Evolutionary conservation across 2,329 filamentous ascomycete species (phyloP).

Genomic region (Helotiales sp.): DNA sequence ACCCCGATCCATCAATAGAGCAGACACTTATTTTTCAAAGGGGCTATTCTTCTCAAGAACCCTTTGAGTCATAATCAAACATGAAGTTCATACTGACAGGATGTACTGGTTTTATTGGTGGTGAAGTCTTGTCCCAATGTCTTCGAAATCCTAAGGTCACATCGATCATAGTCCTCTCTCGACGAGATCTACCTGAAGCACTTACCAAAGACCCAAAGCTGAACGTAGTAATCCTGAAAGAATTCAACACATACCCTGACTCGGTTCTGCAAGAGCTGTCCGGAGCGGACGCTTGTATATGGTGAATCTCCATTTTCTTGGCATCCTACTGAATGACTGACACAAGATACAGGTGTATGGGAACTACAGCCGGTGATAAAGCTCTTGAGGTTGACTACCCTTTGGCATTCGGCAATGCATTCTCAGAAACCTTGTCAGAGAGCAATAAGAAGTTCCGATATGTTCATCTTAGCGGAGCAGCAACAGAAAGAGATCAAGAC

Average conservation of each 20-base stretch:
- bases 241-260: constrained; percentile 19
- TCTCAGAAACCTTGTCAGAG: constrained; percentile 16
- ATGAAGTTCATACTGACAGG: constrained; percentile 64
- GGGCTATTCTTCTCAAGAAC: too few species aligned
- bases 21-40: not conserved
- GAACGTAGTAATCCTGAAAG: constrained; percentile 34
- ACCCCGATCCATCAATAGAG: not conserved
- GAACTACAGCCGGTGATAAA: constrained; percentile 13
- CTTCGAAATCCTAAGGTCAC: constrained; percentile 51
- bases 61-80: not conserved
- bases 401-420: constrained; percentile 15
- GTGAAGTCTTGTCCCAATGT: constrained; percentile 51
- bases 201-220: constrained; percentile 48
- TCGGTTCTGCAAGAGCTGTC: constrained; percentile 26
- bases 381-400: constrained; percentile 23
- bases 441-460: constrained; percentile 43
- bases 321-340: constrained; percentile 45
- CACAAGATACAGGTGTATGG: constrained; percentile 48
- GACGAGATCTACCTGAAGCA: constrained; percentile 45
- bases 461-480: constrained; percentile 40
- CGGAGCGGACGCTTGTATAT: constrained; percentile 25
- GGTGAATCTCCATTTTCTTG: constrained; percentile 17
- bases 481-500: constrained; percentile 42
- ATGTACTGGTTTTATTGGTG: constrained; percentile 57
- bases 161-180: constrained; percentile 50